Conservation (phyloP, 768 basidiomycete genomes). For the Lactarius akahatsu region DNA sequence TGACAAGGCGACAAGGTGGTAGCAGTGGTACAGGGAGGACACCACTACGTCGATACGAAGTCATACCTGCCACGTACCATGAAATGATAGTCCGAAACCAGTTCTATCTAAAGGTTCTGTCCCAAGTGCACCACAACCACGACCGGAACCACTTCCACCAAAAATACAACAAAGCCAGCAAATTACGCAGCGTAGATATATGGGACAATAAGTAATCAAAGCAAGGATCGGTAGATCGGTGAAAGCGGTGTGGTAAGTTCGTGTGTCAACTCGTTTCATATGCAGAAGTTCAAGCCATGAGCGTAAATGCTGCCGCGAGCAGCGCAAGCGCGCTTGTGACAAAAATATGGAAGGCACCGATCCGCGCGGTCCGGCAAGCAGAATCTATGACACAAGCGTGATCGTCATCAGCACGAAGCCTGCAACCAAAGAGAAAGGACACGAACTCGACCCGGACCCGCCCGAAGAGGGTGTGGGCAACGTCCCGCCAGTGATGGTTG, state of each 20-base stretch:
- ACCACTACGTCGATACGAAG: not conserved
- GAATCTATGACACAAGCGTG: not conserved
- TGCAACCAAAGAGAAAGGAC: not conserved
- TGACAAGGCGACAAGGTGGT: too few relatives aligned
- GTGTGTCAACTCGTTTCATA: not conserved
- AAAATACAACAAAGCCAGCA: not conserved
- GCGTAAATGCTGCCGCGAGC: constrained; percentile 5
- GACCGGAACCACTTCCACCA: not conserved
- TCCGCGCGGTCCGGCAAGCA: not conserved
- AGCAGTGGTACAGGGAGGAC: too few relatives aligned
- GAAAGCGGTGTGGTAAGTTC: not conserved
- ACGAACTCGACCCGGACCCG: not conserved
- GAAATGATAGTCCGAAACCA: not conserved
- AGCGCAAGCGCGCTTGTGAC: constrained; percentile 7
- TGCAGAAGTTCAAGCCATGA: not conserved
- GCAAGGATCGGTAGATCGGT: not conserved
- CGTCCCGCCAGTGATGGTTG: too few relatives aligned
- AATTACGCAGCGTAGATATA: not conserved
- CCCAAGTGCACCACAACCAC: not conserved
- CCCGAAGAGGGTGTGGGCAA: not conserved
- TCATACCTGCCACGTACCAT: not conserved
- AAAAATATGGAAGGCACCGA: not conserved
- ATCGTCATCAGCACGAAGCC: not conserved
- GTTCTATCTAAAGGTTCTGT: not conserved
- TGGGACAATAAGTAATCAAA: not conserved